These are phyloP conservation scores for Lactarius quietus DNA, from an alignment of 768 basidiomycete genomes.

Conservation along the genomic window DNA sequence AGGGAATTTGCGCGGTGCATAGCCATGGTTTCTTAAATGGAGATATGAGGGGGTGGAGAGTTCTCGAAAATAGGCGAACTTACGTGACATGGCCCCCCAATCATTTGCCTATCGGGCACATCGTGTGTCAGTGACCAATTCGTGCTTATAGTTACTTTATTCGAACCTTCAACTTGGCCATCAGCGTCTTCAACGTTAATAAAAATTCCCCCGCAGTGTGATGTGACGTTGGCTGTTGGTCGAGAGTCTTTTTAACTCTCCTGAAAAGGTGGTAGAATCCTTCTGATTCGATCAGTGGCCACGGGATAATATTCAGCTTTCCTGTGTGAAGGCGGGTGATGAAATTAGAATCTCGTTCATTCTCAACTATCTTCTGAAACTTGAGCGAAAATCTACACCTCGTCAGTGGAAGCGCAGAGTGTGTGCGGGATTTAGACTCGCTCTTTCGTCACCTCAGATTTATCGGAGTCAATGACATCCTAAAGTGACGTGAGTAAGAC, in stretches of 20 bases:
- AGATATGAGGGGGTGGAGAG: neutral
- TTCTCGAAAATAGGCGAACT: conserved; percentile 24
- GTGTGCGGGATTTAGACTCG: conserved; percentile 30
- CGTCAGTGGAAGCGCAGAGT: neutral
- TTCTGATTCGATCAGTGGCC: conserved; percentile 62
- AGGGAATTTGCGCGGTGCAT: conserved; percentile 41
- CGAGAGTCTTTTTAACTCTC: conserved; percentile 43
- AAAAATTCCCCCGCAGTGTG: conserved; percentile 52
- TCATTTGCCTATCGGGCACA: conserved; percentile 48
- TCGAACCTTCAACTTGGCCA: conserved; percentile 64
- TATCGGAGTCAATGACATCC: conserved; percentile 65
- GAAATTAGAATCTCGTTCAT: conserved; percentile 61
- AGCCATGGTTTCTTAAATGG: conserved; percentile 44
- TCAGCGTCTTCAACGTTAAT: conserved; percentile 55
- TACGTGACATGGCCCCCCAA: conserved; percentile 62
- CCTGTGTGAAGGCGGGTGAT: conserved; percentile 58
- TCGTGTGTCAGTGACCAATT: neutral
- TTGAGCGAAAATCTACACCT: conserved; percentile 49
- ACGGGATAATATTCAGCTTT: conserved; percentile 54
- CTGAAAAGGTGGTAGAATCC: conserved; percentile 57
- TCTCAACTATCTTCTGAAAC: conserved; percentile 58
- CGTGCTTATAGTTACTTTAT: neutral
- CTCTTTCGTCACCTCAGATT: conserved; percentile 55
- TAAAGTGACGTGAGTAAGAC: conserved; percentile 27
- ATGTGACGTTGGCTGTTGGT: conserved; percentile 50